Evolutionary conservation across 1,284 basidiomycete genomes (phyloP).

Genomic region (Moesziomyces parantarcticus): DNA sequence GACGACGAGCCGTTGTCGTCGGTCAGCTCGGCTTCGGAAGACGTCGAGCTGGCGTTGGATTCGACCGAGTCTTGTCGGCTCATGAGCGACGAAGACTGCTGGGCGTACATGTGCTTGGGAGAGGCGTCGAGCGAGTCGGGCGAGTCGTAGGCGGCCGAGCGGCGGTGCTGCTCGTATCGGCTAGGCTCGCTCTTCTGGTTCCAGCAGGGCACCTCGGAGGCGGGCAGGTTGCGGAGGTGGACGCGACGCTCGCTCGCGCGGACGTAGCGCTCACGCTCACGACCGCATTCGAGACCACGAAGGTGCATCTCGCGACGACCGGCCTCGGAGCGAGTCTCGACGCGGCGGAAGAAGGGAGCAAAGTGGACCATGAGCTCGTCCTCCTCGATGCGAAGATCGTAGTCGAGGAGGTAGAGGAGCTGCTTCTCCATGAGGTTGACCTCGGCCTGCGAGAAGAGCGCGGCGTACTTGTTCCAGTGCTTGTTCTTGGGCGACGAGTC

Average conservation of each 20-base stretch:
- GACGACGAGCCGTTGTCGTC: constrained; percentile 66
- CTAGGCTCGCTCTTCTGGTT: constrained; percentile 51
- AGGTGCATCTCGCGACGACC: constrained; percentile 66
- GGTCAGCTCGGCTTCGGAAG: constrained; percentile 64
- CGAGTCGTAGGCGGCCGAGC: constrained; percentile 40
- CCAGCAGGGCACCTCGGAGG: constrained; percentile 64
- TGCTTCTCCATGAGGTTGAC: constrained; percentile 98
- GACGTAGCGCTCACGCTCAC: constrained; percentile 63
- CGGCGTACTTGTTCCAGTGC: constrained; percentile 78
- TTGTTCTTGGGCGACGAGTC: constrained; percentile 88
- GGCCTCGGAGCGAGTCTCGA: constrained; percentile 62
- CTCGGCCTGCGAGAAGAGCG: constrained; percentile 74
- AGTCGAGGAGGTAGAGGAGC: constrained; percentile 67
- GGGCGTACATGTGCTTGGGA: constrained; percentile 28
- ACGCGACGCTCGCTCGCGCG: constrained; percentile 65
- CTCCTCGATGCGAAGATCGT: constrained; percentile 67
- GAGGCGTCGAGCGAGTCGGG: constrained; percentile 37
- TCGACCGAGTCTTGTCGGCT: constrained; percentile 52
- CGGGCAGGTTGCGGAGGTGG: constrained; percentile 60
- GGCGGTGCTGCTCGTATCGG: constrained; percentile 40
- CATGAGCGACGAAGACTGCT: constrained; percentile 42
- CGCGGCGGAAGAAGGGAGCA: constrained; percentile 64
- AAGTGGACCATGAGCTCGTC: constrained; percentile 67
- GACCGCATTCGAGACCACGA: constrained; percentile 63
- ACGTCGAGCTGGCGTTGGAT: constrained; percentile 50